Conservation (phyloP, 176 grass and related monocot species). For the Neostapfia colusana region DNA sequence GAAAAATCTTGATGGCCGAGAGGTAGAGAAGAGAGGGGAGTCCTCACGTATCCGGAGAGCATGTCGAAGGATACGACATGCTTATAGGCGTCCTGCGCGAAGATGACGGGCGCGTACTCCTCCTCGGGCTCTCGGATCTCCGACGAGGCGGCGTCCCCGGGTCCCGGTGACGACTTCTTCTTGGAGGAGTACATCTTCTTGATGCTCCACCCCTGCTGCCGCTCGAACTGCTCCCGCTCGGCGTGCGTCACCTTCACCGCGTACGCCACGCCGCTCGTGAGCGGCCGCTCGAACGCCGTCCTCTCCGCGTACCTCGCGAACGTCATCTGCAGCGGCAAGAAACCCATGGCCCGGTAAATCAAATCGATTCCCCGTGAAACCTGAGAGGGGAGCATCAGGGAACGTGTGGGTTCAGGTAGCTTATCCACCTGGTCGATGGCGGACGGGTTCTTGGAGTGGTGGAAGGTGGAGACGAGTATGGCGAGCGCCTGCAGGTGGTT, state of each 20-base stretch:
- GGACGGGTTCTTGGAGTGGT: conserved; percentile 77
- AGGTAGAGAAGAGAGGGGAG: not conserved
- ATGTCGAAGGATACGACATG: conserved; percentile 93
- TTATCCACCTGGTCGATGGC: conserved; percentile 98
- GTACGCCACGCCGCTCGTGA: conserved; percentile 97
- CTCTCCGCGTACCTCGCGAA: conserved; percentile 94
- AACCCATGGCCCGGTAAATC: not conserved
- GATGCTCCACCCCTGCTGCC: conserved; percentile 81
- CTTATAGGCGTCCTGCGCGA: conserved; percentile 93
- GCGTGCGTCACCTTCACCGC: conserved; percentile 74
- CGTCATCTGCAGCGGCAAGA: conserved; percentile 49
- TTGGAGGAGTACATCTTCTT: conserved; percentile 94
- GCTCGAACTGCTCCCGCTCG: conserved; percentile 89
- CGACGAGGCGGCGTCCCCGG: conserved; percentile 37
- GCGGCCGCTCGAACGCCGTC: conserved; percentile 95
- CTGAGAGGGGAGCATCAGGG: not conserved
- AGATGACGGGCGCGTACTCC: conserved; percentile 97
- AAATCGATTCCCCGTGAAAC: not conserved
- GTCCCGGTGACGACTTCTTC: conserved; percentile 55
- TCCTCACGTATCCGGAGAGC: conserved; percentile 80
- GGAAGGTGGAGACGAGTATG: conserved; percentile 91
- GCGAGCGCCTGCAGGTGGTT: conserved; percentile 97
- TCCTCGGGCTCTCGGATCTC: conserved; percentile 58
- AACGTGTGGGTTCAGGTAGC: not conserved
- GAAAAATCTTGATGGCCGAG: conserved; percentile 25